Evolutionary conservation across 495 filamentous ascomycete species (phyloP).

Genomic region (Aspergillus carlsbadensis): DNA sequence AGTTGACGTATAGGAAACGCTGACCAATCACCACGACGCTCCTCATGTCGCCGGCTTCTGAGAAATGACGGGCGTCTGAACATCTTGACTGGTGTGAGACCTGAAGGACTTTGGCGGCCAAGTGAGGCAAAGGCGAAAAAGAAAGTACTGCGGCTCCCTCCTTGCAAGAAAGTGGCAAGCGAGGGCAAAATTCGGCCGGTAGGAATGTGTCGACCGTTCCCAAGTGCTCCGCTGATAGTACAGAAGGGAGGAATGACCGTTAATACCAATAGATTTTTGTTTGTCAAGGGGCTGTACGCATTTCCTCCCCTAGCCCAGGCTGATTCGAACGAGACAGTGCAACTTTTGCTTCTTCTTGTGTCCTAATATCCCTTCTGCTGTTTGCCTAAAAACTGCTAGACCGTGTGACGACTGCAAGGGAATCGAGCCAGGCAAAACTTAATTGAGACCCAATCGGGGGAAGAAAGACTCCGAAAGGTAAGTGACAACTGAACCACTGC

Average conservation of each 20-base stretch:
- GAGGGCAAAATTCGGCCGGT: conserved; percentile 3
- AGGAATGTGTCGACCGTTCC: conserved; percentile 20
- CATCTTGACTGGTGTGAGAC: conserved; percentile 27
- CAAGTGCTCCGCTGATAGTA: conserved; percentile 20
- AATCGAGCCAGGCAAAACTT: conserved; percentile 17
- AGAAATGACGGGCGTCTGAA: conserved; percentile 39
- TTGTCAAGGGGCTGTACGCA: conserved; percentile 24
- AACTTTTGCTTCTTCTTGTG: conserved; percentile 10
- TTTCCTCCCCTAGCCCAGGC: conserved; percentile 20
- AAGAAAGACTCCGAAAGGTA: background rate
- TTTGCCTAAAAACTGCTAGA: conserved; percentile 13
- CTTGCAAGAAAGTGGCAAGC: conserved; percentile 11
- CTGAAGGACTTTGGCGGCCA: background rate
- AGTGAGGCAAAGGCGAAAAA: background rate
- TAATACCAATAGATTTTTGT: conserved; percentile 11
- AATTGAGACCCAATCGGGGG: conserved; percentile 6
- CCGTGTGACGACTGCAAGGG: conserved; percentile 21
- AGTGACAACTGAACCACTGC: background rate
- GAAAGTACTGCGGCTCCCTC: conserved; percentile 1
- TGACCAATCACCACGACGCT: conserved; percentile 35
- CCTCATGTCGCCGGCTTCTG: conserved; percentile 34
- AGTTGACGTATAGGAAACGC: conserved; percentile 61
- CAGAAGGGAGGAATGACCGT: conserved; percentile 26
- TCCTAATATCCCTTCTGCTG: conserved; percentile 10
- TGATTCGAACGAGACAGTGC: conserved; percentile 4